A percentile compares a stretch with the other conserved stretches of the same genome.
Conservation (phyloP, 805 yeast species). For the Maudiozyma bulderi region DNA sequence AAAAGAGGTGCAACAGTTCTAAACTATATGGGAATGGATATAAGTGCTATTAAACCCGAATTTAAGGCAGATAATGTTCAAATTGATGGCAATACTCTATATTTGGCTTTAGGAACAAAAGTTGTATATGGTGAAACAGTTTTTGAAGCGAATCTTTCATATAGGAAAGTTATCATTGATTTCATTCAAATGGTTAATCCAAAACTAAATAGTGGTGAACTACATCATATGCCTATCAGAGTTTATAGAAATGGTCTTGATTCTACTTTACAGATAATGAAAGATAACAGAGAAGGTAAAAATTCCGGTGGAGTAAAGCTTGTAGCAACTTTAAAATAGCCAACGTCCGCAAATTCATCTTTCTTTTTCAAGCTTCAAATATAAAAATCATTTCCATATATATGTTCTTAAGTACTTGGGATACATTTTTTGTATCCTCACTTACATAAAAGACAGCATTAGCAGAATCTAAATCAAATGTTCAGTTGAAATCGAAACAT, state of each 20-base stretch:
- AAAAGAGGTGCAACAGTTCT: constrained; percentile 28
- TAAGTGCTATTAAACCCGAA: constrained; percentile 19
- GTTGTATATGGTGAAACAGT: constrained; percentile 24
- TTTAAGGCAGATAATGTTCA: constrained; percentile 29
- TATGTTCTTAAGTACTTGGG: too few species aligned
- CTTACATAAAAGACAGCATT: constrained; percentile 34
- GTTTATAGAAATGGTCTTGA: constrained; percentile 24
- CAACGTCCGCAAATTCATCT: neutral
- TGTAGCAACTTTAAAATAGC: constrained; percentile 10
- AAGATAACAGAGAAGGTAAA: constrained; percentile 16
- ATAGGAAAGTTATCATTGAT: constrained; percentile 21
- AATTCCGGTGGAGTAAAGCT: constrained; percentile 21
- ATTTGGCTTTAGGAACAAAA: constrained; percentile 31
- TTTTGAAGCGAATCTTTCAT: constrained; percentile 20
- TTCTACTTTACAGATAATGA: constrained; percentile 15
- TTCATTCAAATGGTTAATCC: constrained; percentile 15
- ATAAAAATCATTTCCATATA: too few species aligned
- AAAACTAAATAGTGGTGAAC: constrained; percentile 12
- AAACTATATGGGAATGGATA: constrained; percentile 24
- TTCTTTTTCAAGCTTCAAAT: too few species aligned
- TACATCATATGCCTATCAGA: constrained; percentile 26
- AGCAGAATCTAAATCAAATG: too few species aligned
- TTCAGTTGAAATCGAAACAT: too few species aligned
- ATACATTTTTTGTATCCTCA: too few species aligned
- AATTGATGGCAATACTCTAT: constrained; percentile 31